Base-by-base conservation (phyloP, 352 stramenopile species). In the Phytophthora gonapodyides region DNA sequence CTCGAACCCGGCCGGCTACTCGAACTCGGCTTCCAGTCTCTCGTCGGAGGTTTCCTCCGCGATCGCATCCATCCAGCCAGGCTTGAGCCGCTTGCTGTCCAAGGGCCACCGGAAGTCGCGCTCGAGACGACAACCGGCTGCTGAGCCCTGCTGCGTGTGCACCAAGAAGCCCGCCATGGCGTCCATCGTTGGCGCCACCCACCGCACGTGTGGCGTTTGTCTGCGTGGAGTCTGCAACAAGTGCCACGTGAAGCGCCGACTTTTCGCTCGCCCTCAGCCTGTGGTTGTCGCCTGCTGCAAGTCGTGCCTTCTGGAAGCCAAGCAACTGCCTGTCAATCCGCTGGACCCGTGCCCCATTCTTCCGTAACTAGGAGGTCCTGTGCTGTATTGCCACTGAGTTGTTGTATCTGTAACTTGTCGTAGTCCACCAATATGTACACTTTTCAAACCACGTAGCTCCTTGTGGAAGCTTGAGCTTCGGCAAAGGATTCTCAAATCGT, bases 231-330 rank as follows among this genome's bases (percentile, higher is more conserved):
- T 78, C 16, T 89, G 80, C 63, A 71, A 57, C 44, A 82, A 82
- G 58, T 89, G 75, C 57, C 67, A 78, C 35, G 53, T 83, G 12
- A 86, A 82, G 35, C 74, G 71, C 9, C 59, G 48, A 3, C 50
- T 87, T 6, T 63, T 89, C 19, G 64, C 73, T 16, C 50, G 52
- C 7, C 73, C 71, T 12, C 59, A 69, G 34, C 57, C 79, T 7
- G 62, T 86, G 15, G 17, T 57, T 5, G 69, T 87, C 10, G 43
- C 67, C 17, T 87, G 77, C 57, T 89, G 80, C 43, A 89, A 80
- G 53, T 63, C 51, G 8, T 89, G 77, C 57, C 55, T 84, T 9
- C 56, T 84, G 10, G 64, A 73, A 34, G 63, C 70, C 11, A 80
- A 78, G 17, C 52, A 69, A 10, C 41, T 85, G 0, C 42, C 13